Evolutionary conservation across 345 rosid genomes (phyloP), one percentile per base, ranked within the genome.

Genomic region (Rhodomyrtus tomentosa): DNA sequence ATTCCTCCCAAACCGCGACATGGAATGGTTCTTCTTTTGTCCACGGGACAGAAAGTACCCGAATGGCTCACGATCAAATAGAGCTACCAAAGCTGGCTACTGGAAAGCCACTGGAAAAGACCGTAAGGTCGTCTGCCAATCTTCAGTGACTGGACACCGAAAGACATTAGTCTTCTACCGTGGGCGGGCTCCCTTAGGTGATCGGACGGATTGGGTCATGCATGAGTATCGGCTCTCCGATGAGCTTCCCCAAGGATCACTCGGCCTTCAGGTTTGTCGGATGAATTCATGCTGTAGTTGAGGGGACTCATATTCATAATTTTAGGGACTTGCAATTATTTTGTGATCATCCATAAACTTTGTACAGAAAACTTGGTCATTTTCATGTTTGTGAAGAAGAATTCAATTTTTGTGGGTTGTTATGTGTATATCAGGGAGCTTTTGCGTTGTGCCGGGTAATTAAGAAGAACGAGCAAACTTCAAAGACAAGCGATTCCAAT

Each of bases 31-130:
- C 93, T 96, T 96, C 90, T 96, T 94, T 90, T 93, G 95, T 86
- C 94, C 93, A 7, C 88, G 98, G 82, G 98, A 96, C 85, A 88
- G 93, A 85, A 95, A 96, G 89, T 94, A 95, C 85, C 96, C 96
- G 0, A 96, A 94, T 82, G 98, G 96, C 49, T 93, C 94, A 12
- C 90, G 96, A 87, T 91, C 97, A 52, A 96, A 96, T 62, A 86
- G 98, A 88, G 98, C 98, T 83, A 96, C 99, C 59, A 93, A 90
- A 87, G 91, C 96, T 82, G 98, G 99, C 32, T 95, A 96, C 85
- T 96, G 97, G 99, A 95, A 96, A 87, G 99, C 99, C 68, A 95
- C 97, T 0, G 98, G 99, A 5, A 96, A 95, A 90, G 96, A 95
- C 92, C 80, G 94, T 74, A 91, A 92, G 89, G 87, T 96, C 29